phyloP scores from a whole-genome alignment of 768 basidiomycete species.

The Xanthoconium purpureum region DNA sequence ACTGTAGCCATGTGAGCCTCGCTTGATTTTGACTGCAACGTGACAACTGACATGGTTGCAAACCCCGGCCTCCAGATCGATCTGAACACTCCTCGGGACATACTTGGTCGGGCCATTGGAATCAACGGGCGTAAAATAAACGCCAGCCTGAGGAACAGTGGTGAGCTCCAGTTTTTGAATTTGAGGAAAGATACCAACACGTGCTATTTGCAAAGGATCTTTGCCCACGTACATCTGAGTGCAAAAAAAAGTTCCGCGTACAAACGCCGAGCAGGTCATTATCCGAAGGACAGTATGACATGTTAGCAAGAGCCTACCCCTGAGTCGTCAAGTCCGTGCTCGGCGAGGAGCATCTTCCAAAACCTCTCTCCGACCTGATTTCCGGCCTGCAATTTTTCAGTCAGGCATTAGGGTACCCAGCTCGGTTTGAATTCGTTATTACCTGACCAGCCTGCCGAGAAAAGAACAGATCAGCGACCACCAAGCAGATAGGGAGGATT shows the following conservation, averaged over 20 bases:
- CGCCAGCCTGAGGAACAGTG: conserved; percentile 52
- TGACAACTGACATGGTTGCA: conserved; percentile 61
- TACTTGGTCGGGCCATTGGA: conserved; percentile 58
- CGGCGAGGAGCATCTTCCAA: conserved; percentile 84
- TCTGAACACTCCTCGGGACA: conserved; percentile 85
- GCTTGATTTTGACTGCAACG: not conserved
- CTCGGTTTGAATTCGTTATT: not conserved
- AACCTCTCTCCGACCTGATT: conserved; percentile 83
- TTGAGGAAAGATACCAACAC: conserved; percentile 44
- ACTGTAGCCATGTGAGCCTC: conserved; percentile 34
- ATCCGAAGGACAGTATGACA: conserved; percentile 6
- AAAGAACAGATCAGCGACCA: conserved; percentile 8
- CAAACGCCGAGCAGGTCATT: conserved; percentile 16
- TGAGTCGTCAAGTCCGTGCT: conserved; percentile 74
- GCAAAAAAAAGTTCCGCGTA: conserved; percentile 3
- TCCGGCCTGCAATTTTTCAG: conserved; percentile 47
- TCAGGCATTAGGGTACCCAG: conserved; percentile 18
- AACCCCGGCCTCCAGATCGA: conserved; percentile 89
- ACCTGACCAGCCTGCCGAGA: conserved; percentile 66
- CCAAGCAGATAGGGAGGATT: not conserved
- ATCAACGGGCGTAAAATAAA: conserved; percentile 78
- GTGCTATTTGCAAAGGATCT: conserved; percentile 70
- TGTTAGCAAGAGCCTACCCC: conserved; percentile 46
- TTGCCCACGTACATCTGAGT: conserved; percentile 64
- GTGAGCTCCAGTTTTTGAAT: not conserved